Evolutionary conservation across 768 basidiomycete genomes (phyloP).

Genomic region (Leccinum incarnatum): DNA sequence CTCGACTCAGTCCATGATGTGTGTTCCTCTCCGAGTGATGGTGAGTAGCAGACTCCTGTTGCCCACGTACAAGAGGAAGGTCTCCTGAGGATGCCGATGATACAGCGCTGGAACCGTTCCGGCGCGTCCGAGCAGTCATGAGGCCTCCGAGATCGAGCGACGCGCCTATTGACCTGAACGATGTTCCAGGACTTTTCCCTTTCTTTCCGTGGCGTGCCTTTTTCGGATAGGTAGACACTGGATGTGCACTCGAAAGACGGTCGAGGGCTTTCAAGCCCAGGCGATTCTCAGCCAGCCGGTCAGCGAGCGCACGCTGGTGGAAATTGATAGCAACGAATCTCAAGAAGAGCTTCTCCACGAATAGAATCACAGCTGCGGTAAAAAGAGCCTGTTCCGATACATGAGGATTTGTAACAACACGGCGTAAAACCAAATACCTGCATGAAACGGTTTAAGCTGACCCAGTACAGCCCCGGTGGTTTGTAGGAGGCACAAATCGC

Average conservation of each 20-base stretch:
- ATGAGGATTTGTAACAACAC: conserved; percentile 6
- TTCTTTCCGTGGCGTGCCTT: conserved; percentile 40
- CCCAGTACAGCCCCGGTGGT: conserved; percentile 68
- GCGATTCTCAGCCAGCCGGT: conserved; percentile 68
- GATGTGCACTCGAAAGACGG: conserved; percentile 64
- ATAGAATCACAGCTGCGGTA: conserved; percentile 40
- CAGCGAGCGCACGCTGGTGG: conserved; percentile 71
- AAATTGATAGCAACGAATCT: conserved; percentile 80
- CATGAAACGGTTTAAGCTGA: conserved; percentile 65
- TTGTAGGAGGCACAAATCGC: conserved; percentile 54
- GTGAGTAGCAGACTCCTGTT: conserved; percentile 9
- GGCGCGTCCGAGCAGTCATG: conserved; percentile 11
- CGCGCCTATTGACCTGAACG: conserved; percentile 36
- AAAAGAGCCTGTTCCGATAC: conserved; percentile 41
- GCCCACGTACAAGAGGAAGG: conserved; percentile 9
- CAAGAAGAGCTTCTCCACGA: conserved; percentile 59
- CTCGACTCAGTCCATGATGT: conserved; percentile 21
- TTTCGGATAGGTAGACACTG: conserved; percentile 36
- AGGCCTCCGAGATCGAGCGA: conserved; percentile 34
- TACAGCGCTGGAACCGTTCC: conserved; percentile 10
- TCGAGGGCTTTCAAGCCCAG: conserved; percentile 70
- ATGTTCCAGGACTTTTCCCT: conserved; percentile 47
- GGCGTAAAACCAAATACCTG: conserved; percentile 41
- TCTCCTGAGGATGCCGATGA: conserved; percentile 6
- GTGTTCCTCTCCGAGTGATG: conserved; percentile 11